These are phyloP conservation scores for Knoxdaviesia proteae DNA, from an alignment of 2,329 filamentous ascomycete species.

Conservation along the genomic window DNA sequence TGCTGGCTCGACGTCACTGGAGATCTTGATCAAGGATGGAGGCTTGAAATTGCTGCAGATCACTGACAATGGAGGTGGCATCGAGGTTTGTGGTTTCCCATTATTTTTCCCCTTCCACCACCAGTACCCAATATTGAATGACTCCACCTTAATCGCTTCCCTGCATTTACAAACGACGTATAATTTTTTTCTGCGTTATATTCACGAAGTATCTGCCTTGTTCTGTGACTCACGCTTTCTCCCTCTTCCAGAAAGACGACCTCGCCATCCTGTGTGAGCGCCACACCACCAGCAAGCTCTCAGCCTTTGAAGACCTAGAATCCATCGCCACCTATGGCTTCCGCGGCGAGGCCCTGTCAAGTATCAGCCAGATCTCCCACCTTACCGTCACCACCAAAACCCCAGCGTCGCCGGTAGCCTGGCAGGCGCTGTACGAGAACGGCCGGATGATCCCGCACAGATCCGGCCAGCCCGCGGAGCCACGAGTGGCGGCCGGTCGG, in stretches of 20 bases:
- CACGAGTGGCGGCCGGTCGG: constrained; percentile 70
- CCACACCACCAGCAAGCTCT: constrained; percentile 92
- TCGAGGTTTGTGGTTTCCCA: constrained; percentile 43
- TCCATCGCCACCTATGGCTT: constrained; percentile 96
- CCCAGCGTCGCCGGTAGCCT: constrained; percentile 68
- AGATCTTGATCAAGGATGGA: constrained; percentile 84
- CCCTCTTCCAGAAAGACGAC: constrained; percentile 52
- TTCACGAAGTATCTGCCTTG: not conserved
- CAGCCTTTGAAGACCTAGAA: constrained; percentile 75
- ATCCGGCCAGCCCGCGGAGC: constrained; percentile 68
- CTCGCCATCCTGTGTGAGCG: constrained; percentile 80
- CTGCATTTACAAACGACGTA: too few relatives aligned
- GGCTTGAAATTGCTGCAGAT: constrained; percentile 91
- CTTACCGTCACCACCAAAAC: constrained; percentile 89
- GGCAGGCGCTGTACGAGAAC: constrained; percentile 71
- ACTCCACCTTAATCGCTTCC: not conserved
- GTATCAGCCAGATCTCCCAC: constrained; percentile 96
- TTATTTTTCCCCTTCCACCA: not conserved
- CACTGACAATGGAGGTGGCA: constrained; percentile 90
- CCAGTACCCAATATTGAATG: not conserved
- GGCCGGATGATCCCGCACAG: constrained; percentile 68
- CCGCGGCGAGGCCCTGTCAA: constrained; percentile 83
- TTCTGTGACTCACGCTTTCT: not conserved
- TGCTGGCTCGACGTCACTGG: constrained; percentile 79
- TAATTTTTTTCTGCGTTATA: not conserved